Evolutionary conservation across 179 eudicot species (phyloP).

Genomic region (Beta lomatogona): DNA sequence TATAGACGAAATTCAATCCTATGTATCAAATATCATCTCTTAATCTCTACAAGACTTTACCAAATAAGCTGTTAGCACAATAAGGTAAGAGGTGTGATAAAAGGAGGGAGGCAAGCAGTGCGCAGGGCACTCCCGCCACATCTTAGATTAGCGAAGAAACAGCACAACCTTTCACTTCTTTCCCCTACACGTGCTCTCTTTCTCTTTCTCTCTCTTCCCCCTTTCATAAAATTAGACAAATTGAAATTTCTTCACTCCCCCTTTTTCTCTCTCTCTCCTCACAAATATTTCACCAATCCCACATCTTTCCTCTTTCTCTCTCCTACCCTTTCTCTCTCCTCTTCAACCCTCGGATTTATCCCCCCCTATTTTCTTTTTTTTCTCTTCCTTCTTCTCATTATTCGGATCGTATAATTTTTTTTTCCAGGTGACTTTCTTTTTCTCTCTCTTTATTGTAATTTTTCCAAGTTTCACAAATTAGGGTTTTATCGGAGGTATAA

Average conservation of each 20-base stretch:
- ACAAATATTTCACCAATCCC: not conserved
- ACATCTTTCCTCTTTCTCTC: no score
- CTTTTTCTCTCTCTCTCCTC: not conserved
- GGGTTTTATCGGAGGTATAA: not conserved
- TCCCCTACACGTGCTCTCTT: slow-evolving; percentile 21
- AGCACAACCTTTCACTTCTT: slow-evolving; percentile 13
- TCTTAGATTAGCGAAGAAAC: slow-evolving; percentile 24
- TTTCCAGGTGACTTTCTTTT: slow-evolving; percentile 19
- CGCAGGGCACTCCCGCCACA: slow-evolving; percentile 27
- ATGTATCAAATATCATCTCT: no score
- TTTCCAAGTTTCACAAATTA: not conserved
- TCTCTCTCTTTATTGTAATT: not conserved
- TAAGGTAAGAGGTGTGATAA: no score
- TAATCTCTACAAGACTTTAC: no score
- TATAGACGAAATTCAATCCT: no score
- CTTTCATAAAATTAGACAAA: not conserved
- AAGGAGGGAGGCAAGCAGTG: no score
- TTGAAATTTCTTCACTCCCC: not conserved
- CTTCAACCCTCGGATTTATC: slow-evolving; percentile 12
- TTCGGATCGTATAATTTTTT: slow-evolving; percentile 5
- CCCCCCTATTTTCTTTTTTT: not conserved
- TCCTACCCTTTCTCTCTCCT: slow-evolving; percentile 22
- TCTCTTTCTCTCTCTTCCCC: not conserved
- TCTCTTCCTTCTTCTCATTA: not conserved
- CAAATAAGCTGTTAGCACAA: no score